Evolutionary conservation across 2,329 filamentous ascomycete genomes (phyloP), one percentile per base, ranked within the genome.

Genomic region (Exutisphaerella laricina): DNA sequence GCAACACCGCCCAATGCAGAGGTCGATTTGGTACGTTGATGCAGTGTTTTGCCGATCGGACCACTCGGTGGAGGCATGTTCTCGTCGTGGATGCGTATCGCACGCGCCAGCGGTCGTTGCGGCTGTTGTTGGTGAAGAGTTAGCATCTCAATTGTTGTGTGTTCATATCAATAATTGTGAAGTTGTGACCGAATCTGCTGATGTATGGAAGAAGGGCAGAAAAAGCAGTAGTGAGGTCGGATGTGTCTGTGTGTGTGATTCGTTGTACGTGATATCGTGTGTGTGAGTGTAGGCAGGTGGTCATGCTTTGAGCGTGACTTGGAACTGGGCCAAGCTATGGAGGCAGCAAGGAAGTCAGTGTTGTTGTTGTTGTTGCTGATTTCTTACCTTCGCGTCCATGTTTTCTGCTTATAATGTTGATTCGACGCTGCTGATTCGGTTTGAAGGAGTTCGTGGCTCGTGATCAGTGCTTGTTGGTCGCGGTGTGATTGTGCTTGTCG

Each of bases 21-120:
- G 14, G 51, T 54, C 6, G 88, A 94, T 67, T 94, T 94, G 69
- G 88, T 83, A 50, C 84, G 83, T 57, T 88, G 82, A 57, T 94
- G 86, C 49, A 88, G 70, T 40, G 76, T 70, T 62, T 80, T 80
- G 54, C 77, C 76, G 47, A 71, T 51, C 40, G 62, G 60, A 31
- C 64, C 66, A 41, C 70, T 64, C 41, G 73, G 69, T 37, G 60
- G 53, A 13, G 55, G 54, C 46, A 73, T 67, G 65, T 92, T 92
- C 67, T 94, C 87, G 68, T 88, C 84, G 61, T 74, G 74, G 58
- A 75, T 70, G 63, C 78, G 77, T 62, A 80, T 66, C 35, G 70
- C 65, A 60, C 80, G 76, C 36, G 39, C 23, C 23, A 35, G 46
- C 55, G 76, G 78, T 66, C 84, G 78, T 65, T 84, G 83, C 49